phyloP scores from a whole-genome alignment of 768 basidiomycete genomes.

The Podaxis sp. region DNA sequence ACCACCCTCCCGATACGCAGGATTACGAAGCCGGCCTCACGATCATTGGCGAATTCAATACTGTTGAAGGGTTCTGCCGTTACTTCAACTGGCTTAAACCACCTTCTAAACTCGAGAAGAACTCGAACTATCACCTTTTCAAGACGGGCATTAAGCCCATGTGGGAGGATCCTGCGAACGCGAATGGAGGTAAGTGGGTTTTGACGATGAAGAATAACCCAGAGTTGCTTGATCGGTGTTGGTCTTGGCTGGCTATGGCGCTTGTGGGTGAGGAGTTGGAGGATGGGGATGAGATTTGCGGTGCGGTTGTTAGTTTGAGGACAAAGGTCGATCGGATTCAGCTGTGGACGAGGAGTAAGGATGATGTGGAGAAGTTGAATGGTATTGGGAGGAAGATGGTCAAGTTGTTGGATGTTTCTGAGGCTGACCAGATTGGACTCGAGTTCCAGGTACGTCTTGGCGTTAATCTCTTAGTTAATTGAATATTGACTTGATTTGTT shows the following conservation, averaged over 20 bases:
- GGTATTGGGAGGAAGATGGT: conserved; percentile 80
- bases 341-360: conserved; percentile 84
- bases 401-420: conserved; percentile 79
- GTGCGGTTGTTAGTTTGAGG: conserved; percentile 83
- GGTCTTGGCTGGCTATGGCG: conserved; percentile 90
- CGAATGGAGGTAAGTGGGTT: conserved; percentile 93
- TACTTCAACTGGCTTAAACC: conserved; percentile 95
- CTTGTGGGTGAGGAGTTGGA: conserved; percentile 83
- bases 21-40: conserved; percentile 87
- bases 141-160: conserved; percentile 93
- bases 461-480: neutral
- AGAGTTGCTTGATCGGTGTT: conserved; percentile 76
- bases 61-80: conserved; percentile 87
- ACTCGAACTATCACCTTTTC: conserved; percentile 95
- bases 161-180: conserved; percentile 96
- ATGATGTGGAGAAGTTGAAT: conserved; percentile 84
- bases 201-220: conserved; percentile 89
- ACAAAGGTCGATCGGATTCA: conserved; percentile 90
- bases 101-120: conserved; percentile 83
- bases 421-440: conserved; percentile 80
- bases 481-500: conserved; percentile 19
- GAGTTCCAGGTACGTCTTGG: conserved; percentile 76
- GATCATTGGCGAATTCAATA: conserved; percentile 86
- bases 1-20: conserved; percentile 54
- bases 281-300: conserved; percentile 74